Evolutionary conservation across 2,329 filamentous ascomycete genomes (phyloP).

Genomic region (Epichloe sylvatica): DNA sequence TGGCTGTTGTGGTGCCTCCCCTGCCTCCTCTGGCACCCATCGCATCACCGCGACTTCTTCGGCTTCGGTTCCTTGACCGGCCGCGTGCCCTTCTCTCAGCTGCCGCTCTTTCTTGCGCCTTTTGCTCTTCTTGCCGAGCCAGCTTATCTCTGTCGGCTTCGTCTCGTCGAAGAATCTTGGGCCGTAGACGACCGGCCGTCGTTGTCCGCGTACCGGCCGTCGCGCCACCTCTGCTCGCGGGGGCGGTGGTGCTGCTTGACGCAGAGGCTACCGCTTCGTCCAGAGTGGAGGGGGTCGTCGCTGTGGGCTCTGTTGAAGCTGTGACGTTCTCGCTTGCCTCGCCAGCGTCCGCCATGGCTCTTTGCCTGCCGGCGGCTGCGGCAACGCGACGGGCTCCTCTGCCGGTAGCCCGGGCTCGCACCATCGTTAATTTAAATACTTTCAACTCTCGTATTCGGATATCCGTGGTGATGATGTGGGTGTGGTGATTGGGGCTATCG

Average conservation of each 20-base stretch:
- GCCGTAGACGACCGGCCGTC: slow-evolving; percentile 29
- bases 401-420: slow-evolving; percentile 19
- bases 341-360: slow-evolving; percentile 12
- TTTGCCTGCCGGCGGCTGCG: slow-evolving; percentile 12
- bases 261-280: slow-evolving; percentile 9
- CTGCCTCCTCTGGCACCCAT: slow-evolving; percentile 28
- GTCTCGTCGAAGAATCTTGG: slow-evolving; percentile 35
- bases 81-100: slow-evolving; percentile 26
- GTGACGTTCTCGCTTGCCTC: slow-evolving; percentile 12
- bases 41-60: slow-evolving; percentile 29
- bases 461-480: slow-evolving; percentile 1
- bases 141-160: slow-evolving; percentile 34
- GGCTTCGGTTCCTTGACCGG: slow-evolving; percentile 26
- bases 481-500: slow-evolving; percentile 7
- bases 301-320: slow-evolving; percentile 7
- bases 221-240: slow-evolving; percentile 18
- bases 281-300: slow-evolving; percentile 9
- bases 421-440: slow-evolving; percentile 13
- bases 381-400: slow-evolving; percentile 20
- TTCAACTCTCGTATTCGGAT: not conserved
- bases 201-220: slow-evolving; percentile 23
- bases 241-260: slow-evolving; percentile 12
- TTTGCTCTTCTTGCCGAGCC: slow-evolving; percentile 30
- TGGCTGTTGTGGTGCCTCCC: slow-evolving; percentile 22
- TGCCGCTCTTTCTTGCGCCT: slow-evolving; percentile 26